These are phyloP conservation scores for Cryphonectria japonica DNA, from an alignment of 2,329 filamentous ascomycete genomes.

Conservation along the genomic window DNA sequence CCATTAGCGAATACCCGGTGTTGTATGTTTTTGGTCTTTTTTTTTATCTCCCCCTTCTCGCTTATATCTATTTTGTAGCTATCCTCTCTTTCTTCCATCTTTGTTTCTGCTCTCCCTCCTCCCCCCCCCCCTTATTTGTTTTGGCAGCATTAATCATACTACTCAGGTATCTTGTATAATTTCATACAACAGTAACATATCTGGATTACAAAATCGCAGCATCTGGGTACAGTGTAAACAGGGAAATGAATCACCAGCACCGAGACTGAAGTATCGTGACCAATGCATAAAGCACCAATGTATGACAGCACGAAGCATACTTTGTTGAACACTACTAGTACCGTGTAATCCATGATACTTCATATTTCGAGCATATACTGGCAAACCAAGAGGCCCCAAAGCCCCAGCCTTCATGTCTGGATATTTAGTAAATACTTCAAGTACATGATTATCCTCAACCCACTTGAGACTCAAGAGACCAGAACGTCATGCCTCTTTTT, in stretches of 20 bases:
- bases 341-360: background rate
- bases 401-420: background rate
- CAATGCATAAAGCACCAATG: background rate
- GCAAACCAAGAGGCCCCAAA: background rate
- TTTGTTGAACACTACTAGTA: background rate
- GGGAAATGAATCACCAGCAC: background rate
- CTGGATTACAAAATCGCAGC: no score
- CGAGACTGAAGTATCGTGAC: background rate
- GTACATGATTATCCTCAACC: background rate
- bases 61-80: background rate
- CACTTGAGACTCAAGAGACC: background rate
- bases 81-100: background rate
- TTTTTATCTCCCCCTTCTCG: background rate
- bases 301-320: background rate
- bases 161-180: background rate
- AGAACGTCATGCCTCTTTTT: background rate
- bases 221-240: no score
- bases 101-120: background rate
- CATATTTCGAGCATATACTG: background rate
- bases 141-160: background rate
- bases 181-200: background rate
- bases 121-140: background rate
- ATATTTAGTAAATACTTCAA: background rate
- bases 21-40: background rate
- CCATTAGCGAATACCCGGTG: slow-evolving; percentile 1